A percentile compares a stretch with the other conserved stretches of the same genome.
Conservation (phyloP, 768 basidiomycete genomes). For the Gloeophyllum trabeum region DNA sequence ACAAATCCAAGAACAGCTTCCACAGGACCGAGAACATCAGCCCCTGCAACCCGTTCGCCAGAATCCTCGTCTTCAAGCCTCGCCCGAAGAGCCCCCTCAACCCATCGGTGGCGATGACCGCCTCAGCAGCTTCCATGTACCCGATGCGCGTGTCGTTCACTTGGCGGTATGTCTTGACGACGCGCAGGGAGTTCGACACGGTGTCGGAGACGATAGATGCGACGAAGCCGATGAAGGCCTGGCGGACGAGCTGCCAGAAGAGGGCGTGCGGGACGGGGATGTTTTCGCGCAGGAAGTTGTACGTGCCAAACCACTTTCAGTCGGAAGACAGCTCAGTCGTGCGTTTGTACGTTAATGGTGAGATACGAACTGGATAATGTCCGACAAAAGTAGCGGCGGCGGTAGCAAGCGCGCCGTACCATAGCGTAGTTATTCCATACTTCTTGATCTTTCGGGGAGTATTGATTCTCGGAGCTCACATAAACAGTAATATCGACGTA, state of each 20-base stretch:
- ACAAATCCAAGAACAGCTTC: constrained; percentile 87
- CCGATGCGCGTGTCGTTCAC: constrained; percentile 74
- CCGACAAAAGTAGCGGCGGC: constrained; percentile 93
- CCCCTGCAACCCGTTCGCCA: constrained; percentile 88
- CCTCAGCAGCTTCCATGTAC: constrained; percentile 68
- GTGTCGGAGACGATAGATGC: constrained; percentile 84
- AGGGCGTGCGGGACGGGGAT: constrained; percentile 48
- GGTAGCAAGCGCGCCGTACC: constrained; percentile 89
- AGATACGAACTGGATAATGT: constrained; percentile 62
- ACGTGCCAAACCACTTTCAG: constrained; percentile 68
- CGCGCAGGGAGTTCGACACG: constrained; percentile 78
- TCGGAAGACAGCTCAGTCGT: neutral
- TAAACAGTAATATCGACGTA: constrained; percentile 18
- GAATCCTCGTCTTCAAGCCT: constrained; percentile 79
- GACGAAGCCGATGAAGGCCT: constrained; percentile 85
- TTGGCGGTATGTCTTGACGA: constrained; percentile 94
- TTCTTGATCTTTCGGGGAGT: constrained; percentile 38
- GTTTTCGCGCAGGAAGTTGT: constrained; percentile 63
- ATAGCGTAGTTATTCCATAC: constrained; percentile 70
- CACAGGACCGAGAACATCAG: constrained; percentile 87
- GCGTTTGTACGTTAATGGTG: neutral
- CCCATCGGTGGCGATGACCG: constrained; percentile 70
- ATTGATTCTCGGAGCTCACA: neutral
- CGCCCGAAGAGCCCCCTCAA: constrained; percentile 75
- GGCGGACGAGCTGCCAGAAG: constrained; percentile 53